Evolutionary conservation across 2,329 filamentous ascomycete genomes (phyloP), one percentile per base, ranked within the genome.

Genomic region (Beauveria pseudobassiana): DNA sequence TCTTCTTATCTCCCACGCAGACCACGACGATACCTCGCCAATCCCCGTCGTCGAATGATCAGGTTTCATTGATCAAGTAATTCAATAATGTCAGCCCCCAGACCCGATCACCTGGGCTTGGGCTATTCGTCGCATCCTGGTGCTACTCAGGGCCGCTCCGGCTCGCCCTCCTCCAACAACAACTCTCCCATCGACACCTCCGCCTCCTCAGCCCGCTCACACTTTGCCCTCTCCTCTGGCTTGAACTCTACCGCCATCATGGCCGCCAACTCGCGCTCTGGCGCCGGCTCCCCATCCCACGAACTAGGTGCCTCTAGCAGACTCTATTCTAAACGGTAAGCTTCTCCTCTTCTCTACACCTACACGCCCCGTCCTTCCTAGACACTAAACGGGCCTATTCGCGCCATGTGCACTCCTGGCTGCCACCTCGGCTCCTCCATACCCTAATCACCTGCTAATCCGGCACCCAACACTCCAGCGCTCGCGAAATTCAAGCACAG

Each of bases 401-500:
- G 22, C 48, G 57, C 38, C 56, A 40, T 56, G 43, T 46, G 45
- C 48, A 34, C 26, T 42, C 2, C 16, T 28, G 3, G 26, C 46
- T 22, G 26, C 28, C 42, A 8, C 5, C 12, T 53, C 26, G 12
- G 26, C 42, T 12, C 46, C 22, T 54, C 40, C 24, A 20, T 59
- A 26, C 48, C 58, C 42, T 54, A 14, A 51, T 46, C 42, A 24
- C 50, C 26, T 46, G 16, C 50, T 53, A 59, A 51, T n/a, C 9
- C n/a, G 7, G n/a, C 26, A 5, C 16, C 10, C 56, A 14, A 30
- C n/a, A 16, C 8, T 34, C 4, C 64, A 96, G 93, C 72, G 93
- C 95, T 67, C 86, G 95, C 74, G 95, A 99, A 76, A 97, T 98
- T 65, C 93, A 98, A 78, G 93, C 93, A 60, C 93, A 97, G 93